phyloP scores from a whole-genome alignment of 73 alveolate genomes.

The Paramecium caudatum region DNA sequence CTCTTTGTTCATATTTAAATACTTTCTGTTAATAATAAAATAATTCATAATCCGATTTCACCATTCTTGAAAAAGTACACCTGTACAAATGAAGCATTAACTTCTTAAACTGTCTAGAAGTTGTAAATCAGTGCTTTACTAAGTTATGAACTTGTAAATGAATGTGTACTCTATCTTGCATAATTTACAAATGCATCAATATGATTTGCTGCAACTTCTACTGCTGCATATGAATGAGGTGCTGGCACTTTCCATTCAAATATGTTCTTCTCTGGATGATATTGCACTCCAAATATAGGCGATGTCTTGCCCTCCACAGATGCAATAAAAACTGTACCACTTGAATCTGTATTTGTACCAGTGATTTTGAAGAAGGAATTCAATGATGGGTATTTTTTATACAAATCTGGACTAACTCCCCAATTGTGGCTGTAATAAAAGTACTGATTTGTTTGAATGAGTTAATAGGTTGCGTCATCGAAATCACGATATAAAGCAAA shows the following conservation, averaged over 20 bases:
- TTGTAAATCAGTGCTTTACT: conserved; percentile 20
- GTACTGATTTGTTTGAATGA: neutral
- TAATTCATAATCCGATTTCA: neutral
- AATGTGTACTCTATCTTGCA: conserved; percentile 29
- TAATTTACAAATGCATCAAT: conserved; percentile 32
- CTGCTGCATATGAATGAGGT: conserved; percentile 42
- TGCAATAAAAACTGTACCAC: conserved; percentile 53
- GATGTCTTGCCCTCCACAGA: conserved; percentile 78
- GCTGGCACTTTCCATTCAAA: conserved; percentile 71
- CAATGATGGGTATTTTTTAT: conserved; percentile 18
- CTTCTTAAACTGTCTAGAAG: conserved; percentile 23
- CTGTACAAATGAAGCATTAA: neutral
- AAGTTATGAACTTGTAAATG: neutral
- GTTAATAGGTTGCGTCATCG: conserved; percentile 15
- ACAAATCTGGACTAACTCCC: conserved; percentile 46
- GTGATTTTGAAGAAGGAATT: conserved; percentile 10
- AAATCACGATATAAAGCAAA: conserved; percentile 13
- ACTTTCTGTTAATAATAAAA: neutral
- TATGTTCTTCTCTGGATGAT: conserved; percentile 83
- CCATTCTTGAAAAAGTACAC: neutral
- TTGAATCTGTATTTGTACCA: conserved; percentile 6
- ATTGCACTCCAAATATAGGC: conserved; percentile 83
- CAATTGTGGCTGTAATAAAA: conserved; percentile 32
- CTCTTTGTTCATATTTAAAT: conserved; percentile 49
- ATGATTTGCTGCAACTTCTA: conserved; percentile 50